Evolutionary conservation across 768 basidiomycete genomes (phyloP).

Genomic region (Kwoniella shandongensis): DNA sequence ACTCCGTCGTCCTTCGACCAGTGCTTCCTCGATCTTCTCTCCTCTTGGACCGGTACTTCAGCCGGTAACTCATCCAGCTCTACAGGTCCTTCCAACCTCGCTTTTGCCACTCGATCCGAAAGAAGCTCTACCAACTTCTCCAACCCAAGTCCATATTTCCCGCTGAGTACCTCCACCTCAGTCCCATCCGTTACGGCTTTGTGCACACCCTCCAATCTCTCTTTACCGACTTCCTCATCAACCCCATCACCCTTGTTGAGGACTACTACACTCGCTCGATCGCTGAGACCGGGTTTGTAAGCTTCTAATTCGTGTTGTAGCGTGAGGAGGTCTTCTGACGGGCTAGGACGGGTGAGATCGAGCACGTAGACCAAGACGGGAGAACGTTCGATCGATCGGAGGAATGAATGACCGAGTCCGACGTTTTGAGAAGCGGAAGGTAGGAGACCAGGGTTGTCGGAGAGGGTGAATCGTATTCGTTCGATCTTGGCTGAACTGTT

Average conservation of each 20-base stretch:
- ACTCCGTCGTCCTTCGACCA: background rate
- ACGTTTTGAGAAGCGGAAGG: slow-evolving; percentile 79
- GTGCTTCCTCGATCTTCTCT: background rate
- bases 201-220: slow-evolving; percentile 20
- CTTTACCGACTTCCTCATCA: slow-evolving; percentile 54
- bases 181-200: slow-evolving; percentile 61
- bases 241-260: slow-evolving; percentile 95
- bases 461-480: slow-evolving; percentile 85
- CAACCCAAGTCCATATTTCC: slow-evolving; percentile 82
- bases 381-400: slow-evolving; percentile 89
- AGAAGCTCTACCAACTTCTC: slow-evolving; percentile 67
- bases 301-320: slow-evolving; percentile 80
- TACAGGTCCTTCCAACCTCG: slow-evolving; percentile 5
- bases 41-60: background rate
- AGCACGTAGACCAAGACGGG: slow-evolving; percentile 88
- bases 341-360: slow-evolving; percentile 71
- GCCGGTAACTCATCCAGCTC: slow-evolving; percentile 1
- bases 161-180: slow-evolving; percentile 74
- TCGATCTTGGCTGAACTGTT: slow-evolving; percentile 55
- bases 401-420: slow-evolving; percentile 89
- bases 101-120: slow-evolving; percentile 58
- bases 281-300: slow-evolving; percentile 70
- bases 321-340: slow-evolving; percentile 73
- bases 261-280: slow-evolving; percentile 74
- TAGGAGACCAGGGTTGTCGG: slow-evolving; percentile 94